Evolutionary conservation across 208 protist species (phyloP).

Genomic region (Acanthamoeba comandoni): DNA sequence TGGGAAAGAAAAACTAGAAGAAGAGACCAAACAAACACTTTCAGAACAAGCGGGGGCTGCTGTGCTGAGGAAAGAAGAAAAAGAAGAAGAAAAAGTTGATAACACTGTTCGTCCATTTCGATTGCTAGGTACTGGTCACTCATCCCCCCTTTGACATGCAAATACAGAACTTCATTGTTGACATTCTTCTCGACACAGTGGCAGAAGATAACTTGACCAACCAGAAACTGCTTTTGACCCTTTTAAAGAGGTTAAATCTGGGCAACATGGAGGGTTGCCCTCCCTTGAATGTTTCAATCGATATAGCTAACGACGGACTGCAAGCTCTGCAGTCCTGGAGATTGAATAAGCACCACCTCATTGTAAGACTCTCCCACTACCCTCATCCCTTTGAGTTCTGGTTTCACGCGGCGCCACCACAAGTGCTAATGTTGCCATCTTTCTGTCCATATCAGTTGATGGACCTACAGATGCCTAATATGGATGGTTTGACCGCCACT

Average conservation of each 20-base stretch:
- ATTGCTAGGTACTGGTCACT: too few species aligned
- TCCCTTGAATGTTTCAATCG: background rate
- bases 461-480: slow-evolving; percentile 60
- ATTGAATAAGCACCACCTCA: slow-evolving; percentile 10
- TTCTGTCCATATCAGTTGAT: background rate
- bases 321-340: slow-evolving; percentile 3
- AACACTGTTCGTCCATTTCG: too few species aligned
- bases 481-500: slow-evolving; percentile 12
- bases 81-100: too few species aligned
- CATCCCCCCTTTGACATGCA: background rate
- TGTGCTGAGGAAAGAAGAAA: too few species aligned
- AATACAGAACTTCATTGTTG: background rate
- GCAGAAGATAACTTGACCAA: slow-evolving; percentile 58
- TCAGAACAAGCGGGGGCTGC: too few species aligned
- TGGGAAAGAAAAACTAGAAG: too few species aligned
- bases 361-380: background rate
- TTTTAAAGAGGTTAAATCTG: slow-evolving; percentile 9
- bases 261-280: too few species aligned
- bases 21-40: too few species aligned
- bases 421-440: too few species aligned
- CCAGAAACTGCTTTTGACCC: slow-evolving; percentile 7
- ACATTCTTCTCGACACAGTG: too few species aligned
- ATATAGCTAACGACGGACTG: slow-evolving; percentile 48
- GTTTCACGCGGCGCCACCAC: too few species aligned
- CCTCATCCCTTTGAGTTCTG: background rate